These are phyloP conservation scores for Rhinocladiella similis DNA, from an alignment of 2,329 filamentous ascomycete species.

Conservation along the genomic window DNA sequence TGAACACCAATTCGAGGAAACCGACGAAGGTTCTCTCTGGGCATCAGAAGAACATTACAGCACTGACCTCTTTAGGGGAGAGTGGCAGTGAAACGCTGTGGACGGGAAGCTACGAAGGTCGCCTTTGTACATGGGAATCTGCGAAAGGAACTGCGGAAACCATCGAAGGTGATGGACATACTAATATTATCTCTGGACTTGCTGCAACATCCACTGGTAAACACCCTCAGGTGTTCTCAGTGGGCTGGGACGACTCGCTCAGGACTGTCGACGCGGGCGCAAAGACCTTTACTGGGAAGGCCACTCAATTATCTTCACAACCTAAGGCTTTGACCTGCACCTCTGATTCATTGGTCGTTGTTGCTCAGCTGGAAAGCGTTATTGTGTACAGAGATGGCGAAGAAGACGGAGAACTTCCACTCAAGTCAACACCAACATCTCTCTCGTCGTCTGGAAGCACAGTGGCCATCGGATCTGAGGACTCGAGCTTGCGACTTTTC, in stretches of 20 bases:
- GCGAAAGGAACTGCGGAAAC: constrained; percentile 66
- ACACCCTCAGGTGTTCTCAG: constrained; percentile 69
- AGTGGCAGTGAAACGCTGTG: constrained; percentile 60
- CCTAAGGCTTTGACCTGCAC: constrained; percentile 71
- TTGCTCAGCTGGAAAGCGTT: constrained; percentile 62
- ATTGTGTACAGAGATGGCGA: constrained; percentile 57
- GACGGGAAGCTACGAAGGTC: constrained; percentile 91
- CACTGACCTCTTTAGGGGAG: constrained; percentile 61
- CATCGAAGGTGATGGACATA: constrained; percentile 78
- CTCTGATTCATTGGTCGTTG: constrained; percentile 53
- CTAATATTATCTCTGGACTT: constrained; percentile 82
- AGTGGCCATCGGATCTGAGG: constrained; percentile 75
- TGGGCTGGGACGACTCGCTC: constrained; percentile 92
- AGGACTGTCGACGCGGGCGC: constrained; percentile 73
- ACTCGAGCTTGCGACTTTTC: constrained; percentile 76
- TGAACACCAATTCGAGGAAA: constrained; percentile 68
- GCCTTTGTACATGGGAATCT: constrained; percentile 81
- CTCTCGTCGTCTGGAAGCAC: constrained; percentile 68
- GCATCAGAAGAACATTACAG: constrained; percentile 88
- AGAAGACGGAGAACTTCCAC: constrained; percentile 60
- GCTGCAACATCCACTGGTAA: constrained; percentile 47
- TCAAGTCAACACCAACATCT: constrained; percentile 66
- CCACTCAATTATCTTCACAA: constrained; percentile 70
- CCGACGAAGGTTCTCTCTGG: constrained; percentile 76
- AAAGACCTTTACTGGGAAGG: constrained; percentile 71